Percentiles rank a stretch among this genome's conserved stretches.
These are phyloP conservation scores for Aspergillus sp. DNA, from an alignment of 2,329 filamentous ascomycete genomes.

Conservation along the genomic window DNA sequence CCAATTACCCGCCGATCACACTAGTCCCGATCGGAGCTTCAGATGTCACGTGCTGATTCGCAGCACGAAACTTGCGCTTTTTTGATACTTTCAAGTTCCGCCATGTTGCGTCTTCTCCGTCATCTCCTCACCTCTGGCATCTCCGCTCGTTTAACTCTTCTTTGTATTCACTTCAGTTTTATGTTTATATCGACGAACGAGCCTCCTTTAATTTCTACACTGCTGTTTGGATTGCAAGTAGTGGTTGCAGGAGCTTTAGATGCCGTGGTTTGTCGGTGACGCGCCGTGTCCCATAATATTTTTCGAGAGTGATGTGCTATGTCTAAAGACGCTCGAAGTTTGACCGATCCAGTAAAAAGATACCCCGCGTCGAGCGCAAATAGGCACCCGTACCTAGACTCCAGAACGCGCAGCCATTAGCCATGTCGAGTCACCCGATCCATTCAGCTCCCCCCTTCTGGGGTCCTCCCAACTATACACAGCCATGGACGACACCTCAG, in stretches of 20 bases:
- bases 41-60: constrained; percentile 20
- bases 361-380: constrained; percentile 11
- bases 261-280: constrained; percentile 1
- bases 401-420: constrained; percentile 3
- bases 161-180: background rate
- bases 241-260: background rate
- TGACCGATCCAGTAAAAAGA: constrained; percentile 1
- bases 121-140: background rate
- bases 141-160: background rate
- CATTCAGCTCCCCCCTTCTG: constrained; percentile 46
- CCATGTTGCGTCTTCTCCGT: background rate
- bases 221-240: background rate
- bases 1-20: constrained; percentile 25
- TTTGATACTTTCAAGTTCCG: constrained; percentile 4
- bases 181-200: background rate
- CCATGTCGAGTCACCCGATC: constrained; percentile 47
- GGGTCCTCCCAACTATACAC: constrained; percentile 33
- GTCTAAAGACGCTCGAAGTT: constrained; percentile 13
- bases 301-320: constrained; percentile 21
- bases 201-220: background rate
- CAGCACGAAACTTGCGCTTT: constrained; percentile 22
- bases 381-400: background rate
- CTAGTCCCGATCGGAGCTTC: constrained; percentile 27
- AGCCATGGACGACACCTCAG: constrained; percentile 39
- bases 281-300: background rate